Conservation (phyloP, 345 rosid genomes). For the Brassica rapa region DNA sequence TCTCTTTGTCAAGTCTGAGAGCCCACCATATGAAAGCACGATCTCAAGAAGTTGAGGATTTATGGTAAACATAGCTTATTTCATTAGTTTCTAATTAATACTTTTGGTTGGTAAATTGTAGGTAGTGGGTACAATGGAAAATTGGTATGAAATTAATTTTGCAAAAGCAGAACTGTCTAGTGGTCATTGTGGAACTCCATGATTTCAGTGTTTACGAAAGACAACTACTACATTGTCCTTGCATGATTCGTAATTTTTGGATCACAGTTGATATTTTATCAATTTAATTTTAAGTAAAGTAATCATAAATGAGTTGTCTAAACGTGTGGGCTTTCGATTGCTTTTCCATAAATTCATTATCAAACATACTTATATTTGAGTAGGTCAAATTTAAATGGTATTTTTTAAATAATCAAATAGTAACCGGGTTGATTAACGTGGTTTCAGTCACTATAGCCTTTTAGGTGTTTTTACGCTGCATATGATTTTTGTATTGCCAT, state of each 20-base stretch:
- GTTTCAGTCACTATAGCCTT: neutral
- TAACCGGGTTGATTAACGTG: neutral
- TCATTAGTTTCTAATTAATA: neutral
- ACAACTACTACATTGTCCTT: neutral
- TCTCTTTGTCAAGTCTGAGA: constrained; percentile 13
- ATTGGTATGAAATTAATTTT: neutral
- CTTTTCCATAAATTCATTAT: neutral
- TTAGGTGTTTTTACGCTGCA: neutral
- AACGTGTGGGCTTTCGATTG: neutral
- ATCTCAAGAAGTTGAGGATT: constrained; percentile 9
- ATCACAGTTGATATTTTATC: neutral
- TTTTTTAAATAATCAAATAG: neutral
- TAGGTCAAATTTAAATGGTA: neutral
- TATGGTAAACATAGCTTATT: neutral
- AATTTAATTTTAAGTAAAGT: neutral
- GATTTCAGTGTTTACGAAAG: neutral
- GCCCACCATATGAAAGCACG: constrained; percentile 34
- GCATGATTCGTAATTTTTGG: neutral
- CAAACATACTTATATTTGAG: neutral
- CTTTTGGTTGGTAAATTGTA: neutral
- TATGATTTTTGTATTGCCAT: neutral
- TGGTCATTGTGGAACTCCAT: neutral
- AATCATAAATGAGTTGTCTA: neutral
- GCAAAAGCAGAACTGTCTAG: neutral
- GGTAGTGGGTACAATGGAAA: no score